Base-by-base conservation (phyloP, 345 rosid genomes). In the Eucalyptus urophylla region DNA sequence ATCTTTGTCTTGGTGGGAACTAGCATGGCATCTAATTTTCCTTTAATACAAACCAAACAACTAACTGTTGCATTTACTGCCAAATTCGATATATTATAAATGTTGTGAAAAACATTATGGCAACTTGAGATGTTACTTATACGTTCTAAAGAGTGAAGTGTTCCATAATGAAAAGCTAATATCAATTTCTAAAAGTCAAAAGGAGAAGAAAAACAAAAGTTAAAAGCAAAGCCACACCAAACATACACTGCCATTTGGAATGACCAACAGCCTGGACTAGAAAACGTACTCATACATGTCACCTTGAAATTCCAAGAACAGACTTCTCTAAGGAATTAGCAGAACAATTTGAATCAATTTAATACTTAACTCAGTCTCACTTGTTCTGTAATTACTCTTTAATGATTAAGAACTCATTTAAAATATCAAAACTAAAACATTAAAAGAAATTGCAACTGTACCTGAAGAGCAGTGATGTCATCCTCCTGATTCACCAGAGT, bases 401-500 rank as follows among this genome's bases (percentile, higher is more conserved):
- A 10, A 72, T 37, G 14, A 72, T 72, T 37, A 72, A 72, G 44
- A 72, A 72, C 45, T 76, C 5, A 76, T 37, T 72, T 37, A 76
- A 37, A 69, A 37, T 37, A 76, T 6, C 45, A 76, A 69, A 72
- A 76, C 14, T 37, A 76, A 37, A 76, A 37, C 76, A 37, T 11
- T 10, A 29, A 86, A 86, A 51, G 8, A 86, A 86, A 86, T 31
- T 5, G 33, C 19, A n/a, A 53, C 58, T 49, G 4, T 89, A 95
- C 99, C 97, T 95, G 96, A 81, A 96, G 99, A 76, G 98, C 97
- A 47, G 97, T 95, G 88, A 95, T 94, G 88, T 89, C 93, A 88
- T 96, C 97, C 91, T 97, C 98, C 93, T 96, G 99, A 91, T 97
- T 97, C 43, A 97, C 97, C 92, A 97, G 91, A 31, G 98, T 95